These are phyloP conservation scores for Aspergillus neoniger DNA, from an alignment of 2,329 filamentous ascomycete genomes.

Conservation along the genomic window DNA sequence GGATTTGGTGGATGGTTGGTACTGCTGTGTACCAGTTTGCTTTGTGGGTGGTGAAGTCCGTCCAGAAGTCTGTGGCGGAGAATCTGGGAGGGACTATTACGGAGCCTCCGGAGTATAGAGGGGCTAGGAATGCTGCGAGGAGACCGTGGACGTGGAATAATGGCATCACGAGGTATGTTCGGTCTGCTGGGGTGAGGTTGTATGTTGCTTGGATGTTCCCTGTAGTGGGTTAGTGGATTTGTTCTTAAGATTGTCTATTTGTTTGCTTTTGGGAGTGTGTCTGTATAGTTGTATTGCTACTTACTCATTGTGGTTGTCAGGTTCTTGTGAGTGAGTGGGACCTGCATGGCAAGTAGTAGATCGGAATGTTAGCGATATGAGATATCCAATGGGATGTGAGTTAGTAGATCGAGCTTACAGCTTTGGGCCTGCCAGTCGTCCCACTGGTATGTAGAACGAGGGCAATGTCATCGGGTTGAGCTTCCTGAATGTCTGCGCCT, in stretches of 20 bases:
- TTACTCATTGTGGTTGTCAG: constrained; percentile 76
- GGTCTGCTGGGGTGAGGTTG: constrained; percentile 67
- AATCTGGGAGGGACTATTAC: constrained; percentile 78
- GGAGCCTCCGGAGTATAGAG: constrained; percentile 73
- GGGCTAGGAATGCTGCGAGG: constrained; percentile 77
- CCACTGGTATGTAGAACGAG: constrained; percentile 82
- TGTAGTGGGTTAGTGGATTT: constrained; percentile 30
- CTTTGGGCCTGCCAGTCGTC: constrained; percentile 82
- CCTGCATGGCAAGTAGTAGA: constrained; percentile 38
- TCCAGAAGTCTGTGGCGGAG: constrained; percentile 81
- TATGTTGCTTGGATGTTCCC: constrained; percentile 80
- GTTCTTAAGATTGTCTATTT: neutral
- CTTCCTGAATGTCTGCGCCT: constrained; percentile 51
- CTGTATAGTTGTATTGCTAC: constrained; percentile 26
- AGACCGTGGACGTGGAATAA: constrained; percentile 91
- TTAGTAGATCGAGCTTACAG: constrained; percentile 52
- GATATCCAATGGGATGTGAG: neutral
- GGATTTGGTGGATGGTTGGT: constrained; percentile 89
- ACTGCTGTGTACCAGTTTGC: constrained; percentile 93
- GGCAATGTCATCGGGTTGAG: constrained; percentile 76
- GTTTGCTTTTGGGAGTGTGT: neutral
- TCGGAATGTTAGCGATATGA: constrained; percentile 9
- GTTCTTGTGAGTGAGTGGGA: constrained; percentile 79
- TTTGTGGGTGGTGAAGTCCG: constrained; percentile 69
- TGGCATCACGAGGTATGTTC: constrained; percentile 86